Conservation (phyloP, 208 protist species). For the Novymonas esmeraldas region DNA sequence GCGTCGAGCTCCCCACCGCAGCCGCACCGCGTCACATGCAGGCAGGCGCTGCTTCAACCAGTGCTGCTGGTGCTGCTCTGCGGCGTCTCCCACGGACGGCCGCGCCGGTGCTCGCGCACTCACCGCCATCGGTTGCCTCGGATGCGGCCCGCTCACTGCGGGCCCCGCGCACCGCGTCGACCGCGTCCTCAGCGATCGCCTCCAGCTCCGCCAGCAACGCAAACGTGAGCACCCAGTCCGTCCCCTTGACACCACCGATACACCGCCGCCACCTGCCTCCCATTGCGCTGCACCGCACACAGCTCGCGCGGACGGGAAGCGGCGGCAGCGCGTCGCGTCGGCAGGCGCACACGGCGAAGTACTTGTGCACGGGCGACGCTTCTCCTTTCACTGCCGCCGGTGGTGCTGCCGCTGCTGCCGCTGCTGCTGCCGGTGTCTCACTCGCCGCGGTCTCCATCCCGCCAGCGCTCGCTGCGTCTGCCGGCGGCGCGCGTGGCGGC, state of each 20-base stretch:
- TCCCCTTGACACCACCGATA: neutral
- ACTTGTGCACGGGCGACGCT: no score
- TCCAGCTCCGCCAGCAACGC: neutral
- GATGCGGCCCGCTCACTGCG: no score
- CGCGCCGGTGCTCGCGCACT: no score
- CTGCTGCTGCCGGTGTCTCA: neutral
- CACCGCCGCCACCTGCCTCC: neutral
- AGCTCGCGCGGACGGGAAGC: constrained; percentile 28
- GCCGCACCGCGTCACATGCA: no score
- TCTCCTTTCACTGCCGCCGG: no score
- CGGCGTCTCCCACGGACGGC: no score
- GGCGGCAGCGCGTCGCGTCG: neutral
- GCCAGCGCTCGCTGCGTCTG: neutral
- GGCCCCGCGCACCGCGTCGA: neutral
- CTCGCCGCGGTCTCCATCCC: neutral
- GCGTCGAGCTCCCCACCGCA: no score
- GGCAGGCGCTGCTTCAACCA: no score
- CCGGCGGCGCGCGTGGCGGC: neutral
- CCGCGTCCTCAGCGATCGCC: neutral
- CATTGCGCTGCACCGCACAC: constrained; percentile 7
- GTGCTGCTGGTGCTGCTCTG: no score
- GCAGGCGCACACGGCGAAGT: neutral
- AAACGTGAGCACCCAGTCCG: neutral
- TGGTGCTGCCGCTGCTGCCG: neutral
- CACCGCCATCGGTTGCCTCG: no score